Evolutionary conservation across 2,329 filamentous ascomycete species (phyloP), one percentile per base, ranked within the genome.

Genomic region (Ophiostoma australiae): DNA sequence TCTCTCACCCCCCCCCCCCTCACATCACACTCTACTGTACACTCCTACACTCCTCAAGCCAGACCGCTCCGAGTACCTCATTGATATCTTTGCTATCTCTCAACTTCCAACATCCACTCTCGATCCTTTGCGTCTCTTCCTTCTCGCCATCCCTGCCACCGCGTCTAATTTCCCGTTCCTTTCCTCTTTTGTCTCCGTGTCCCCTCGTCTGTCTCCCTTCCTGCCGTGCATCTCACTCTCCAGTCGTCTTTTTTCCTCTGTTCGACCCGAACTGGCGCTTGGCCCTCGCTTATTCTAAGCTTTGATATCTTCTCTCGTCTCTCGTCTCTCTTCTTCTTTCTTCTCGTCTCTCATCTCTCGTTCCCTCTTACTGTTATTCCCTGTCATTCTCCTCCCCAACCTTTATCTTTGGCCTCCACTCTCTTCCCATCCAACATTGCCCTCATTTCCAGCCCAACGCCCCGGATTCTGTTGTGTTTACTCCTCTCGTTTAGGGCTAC

Each of bases 101-200:
- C 44, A n/a, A 17, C 44, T 20, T 48, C 44, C 15, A n/a, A 20
- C 17, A 48, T 20, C 44, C 44, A 48, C 37, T 35, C 48, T 35
- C 31, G 61, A 70, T 72, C 71, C 71, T 72, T 72, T 70, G 70
- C 72, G 71, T 58, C 69, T 72, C 58, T 70, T 71, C 70, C 70
- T 67, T 31, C 61, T 66, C 52, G 33, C 4, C n/a, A 23, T 58
- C 23, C 52, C 23, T 58, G n/a, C 52, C 63, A 66, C 13, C 33
- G 33, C 63, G 63, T 66, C 63, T 66, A 58, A 27, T 58, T 58
- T 58, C 20, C 27, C 15, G 20, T 72, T 48, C 58, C 44, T 41
- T 67, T 35, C 63, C 63, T 63, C 4, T 37, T 33, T 23, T 65
- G 52, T 68, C 39, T 65, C n/a, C 58, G 44, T 23, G 6, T 37